Evolutionary conservation across 2,329 filamentous ascomycete genomes (phyloP).

Genomic region (Sarocladiaceae sp.): DNA sequence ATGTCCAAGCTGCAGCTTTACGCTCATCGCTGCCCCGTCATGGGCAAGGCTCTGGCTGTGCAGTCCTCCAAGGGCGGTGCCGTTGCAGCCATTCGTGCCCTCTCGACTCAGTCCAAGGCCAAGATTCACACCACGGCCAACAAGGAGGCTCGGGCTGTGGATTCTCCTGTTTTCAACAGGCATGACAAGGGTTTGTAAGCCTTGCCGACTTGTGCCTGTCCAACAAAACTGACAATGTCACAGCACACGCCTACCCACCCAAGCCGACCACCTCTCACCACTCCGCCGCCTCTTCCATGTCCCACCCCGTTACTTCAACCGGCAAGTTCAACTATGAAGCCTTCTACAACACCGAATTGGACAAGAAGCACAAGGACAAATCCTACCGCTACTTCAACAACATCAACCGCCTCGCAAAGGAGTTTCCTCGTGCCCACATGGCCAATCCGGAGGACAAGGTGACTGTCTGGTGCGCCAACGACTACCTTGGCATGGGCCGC

Average conservation of each 20-base stretch:
- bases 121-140: conserved; percentile 74
- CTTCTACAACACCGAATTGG: conserved; percentile 82
- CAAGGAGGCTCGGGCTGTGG: conserved; percentile 73
- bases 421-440: conserved; percentile 94
- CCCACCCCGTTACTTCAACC: conserved; percentile 21
- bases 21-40: conserved; percentile 92
- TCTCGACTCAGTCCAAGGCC: conserved; percentile 50
- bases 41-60: conserved; percentile 94
- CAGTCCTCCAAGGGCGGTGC: conserved; percentile 58
- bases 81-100: conserved; percentile 42
- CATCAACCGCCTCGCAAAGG: conserved; percentile 95
- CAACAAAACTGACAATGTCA: conserved; percentile 7
- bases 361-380: conserved; percentile 99
- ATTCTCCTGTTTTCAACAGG: conserved; percentile 44
- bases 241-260: conserved; percentile 14
- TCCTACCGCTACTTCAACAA: conserved; percentile 99
- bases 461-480: conserved; percentile 98
- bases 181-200: conserved; percentile 43
- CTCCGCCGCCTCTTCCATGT: conserved; percentile 15
- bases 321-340: conserved; percentile 82
- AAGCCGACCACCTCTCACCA: conserved; percentile 10
- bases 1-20: conserved; percentile 96
- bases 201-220: no score
- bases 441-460: conserved; percentile 75
- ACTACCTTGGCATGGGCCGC: conserved; percentile 96